Base-by-base conservation (phyloP, 2,329 filamentous ascomycete species). In the Scedosporium aurantiacum region DNA sequence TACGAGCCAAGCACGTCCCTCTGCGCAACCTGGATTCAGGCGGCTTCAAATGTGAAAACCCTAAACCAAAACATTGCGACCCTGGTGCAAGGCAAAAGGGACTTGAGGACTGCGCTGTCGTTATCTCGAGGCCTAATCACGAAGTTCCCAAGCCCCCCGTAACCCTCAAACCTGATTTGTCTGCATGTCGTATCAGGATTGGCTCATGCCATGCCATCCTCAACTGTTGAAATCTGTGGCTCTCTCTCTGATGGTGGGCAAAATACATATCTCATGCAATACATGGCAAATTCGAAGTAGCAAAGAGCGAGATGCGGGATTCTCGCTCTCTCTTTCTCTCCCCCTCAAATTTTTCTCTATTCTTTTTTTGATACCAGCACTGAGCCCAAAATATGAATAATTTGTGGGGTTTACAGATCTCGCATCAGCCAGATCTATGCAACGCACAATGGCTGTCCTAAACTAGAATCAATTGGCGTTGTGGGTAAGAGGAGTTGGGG, bases 121-220 rank as follows among this genome's bases (percentile, higher is more conserved):
- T 54, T 54, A 54, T 54, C 50, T 54, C 12, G 21, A 12, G 6
- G 50, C 23, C n/a, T 23, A 23, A 25, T 54, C 50, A 54, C 50
- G 50, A 54, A 54, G 23, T 54, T 54, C 50, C 21, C 50, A 54
- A 28, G 5, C 2, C 21, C 18, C 12, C 18, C 16, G 50, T 14
- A 54, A 23, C 21, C 23, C 18, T 27, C 7, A 54, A 37, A 23
- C 50, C 50, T 54, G 50, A 54, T 54, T 54, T 54, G 50, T 54
- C 50, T 16, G 50, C 50, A 18, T 54, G 50, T 54, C 50, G 50
- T 54, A 54, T 54, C 50, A 54, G 50, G 50, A 54, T 54, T 54
- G 50, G 50, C 50, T 23, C 23, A 54, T 54, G 47, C 47, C 47
- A 52, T 52, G 16, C 47, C 47, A 47, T n/a, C 43, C 43, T 7